phyloP scores from a whole-genome alignment of 2,329 filamentous ascomycete genomes.

The Cercospora beticola region DNA sequence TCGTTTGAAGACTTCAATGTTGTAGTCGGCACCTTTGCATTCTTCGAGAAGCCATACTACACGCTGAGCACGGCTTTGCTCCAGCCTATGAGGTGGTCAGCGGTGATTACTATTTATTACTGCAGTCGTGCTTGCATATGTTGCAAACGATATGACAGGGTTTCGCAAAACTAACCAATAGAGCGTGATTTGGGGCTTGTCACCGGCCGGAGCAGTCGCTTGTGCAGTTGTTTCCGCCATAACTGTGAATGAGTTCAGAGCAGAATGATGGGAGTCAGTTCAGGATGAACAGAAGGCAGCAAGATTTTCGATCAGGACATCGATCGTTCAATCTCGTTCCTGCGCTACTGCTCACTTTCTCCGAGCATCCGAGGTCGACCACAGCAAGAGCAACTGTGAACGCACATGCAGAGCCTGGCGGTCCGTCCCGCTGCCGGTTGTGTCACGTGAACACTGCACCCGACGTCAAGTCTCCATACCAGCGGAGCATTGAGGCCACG shows the following conservation, averaged over 20 bases:
- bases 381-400: not conserved
- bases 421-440: not conserved
- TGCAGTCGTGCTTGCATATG: not conserved
- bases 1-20: conserved; percentile 77
- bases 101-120: not conserved
- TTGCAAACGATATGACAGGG: not conserved
- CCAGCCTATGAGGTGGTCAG: conserved; percentile 61
- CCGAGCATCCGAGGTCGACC: conserved; percentile 8
- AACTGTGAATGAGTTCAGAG: not conserved
- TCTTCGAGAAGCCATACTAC: conserved; percentile 86
- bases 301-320: conserved; percentile 1
- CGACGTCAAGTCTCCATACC: not conserved
- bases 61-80: conserved; percentile 77
- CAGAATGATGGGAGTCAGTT: not conserved
- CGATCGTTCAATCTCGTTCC: not conserved
- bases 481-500: not conserved
- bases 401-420: not conserved
- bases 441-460: not conserved
- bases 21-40: conserved; percentile 69
- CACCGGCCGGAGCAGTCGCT: conserved; percentile 18
- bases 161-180: conserved; percentile 55
- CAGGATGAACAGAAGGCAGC: not conserved
- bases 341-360: not conserved
- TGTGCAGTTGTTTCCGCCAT: conserved; percentile 27
- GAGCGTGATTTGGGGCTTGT: conserved; percentile 58